Evolutionary conservation across 1,139 yeast genomes (phyloP), one percentile per base, ranked within the genome.

Genomic region (Geotrichum bryndzae): DNA sequence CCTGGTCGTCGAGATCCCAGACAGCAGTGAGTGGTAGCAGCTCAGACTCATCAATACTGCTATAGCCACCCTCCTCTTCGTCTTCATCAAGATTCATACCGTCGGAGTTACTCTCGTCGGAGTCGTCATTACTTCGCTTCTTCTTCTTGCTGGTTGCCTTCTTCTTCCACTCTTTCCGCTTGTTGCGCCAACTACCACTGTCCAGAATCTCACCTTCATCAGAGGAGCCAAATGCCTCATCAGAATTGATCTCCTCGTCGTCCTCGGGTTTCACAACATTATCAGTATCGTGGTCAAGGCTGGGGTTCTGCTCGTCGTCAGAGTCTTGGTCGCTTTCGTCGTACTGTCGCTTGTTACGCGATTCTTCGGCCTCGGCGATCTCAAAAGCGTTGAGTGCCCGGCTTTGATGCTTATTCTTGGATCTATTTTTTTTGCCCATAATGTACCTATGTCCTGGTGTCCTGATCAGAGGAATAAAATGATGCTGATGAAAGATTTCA

Each of bases 11-110:
- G 77, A 85, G 74, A 73, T 88, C 97, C 96, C 96, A 91, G 5
- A 90, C 92, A 68, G 87, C 91, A 7, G 96, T 88, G 56, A 91
- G 78, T 0, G 96, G 83, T 61, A 88, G 82, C 63, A 91, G 79
- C 68, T 90, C 88, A 48, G 76, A 77, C 72, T 90, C 96, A 69
- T 91, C 97, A 57, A 83, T 73, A 69, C 86, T 82, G 56, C 63
- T 67, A 51, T 67, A 68, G n/a, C 66, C 70, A 13, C 75, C 77
- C 66, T 83, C 78, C 38, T 70, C 77, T 64, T 72, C 74, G 23
- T 68, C 74, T n/a, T 67, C 69, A 23, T 69, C 76, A 2, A 66
- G 64, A 29, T 59, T 66, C 5, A 53, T 64, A 3, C 63, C 69
- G n/a, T 15, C 41, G 6, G 41, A 35, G n/a, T 15, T 35, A n/a